A percentile compares a stretch with the other conserved stretches of the same genome.
Evolutionary conservation across 2,329 filamentous ascomycete species (phyloP).

Genomic region (Talaromyces amestolkiae): DNA sequence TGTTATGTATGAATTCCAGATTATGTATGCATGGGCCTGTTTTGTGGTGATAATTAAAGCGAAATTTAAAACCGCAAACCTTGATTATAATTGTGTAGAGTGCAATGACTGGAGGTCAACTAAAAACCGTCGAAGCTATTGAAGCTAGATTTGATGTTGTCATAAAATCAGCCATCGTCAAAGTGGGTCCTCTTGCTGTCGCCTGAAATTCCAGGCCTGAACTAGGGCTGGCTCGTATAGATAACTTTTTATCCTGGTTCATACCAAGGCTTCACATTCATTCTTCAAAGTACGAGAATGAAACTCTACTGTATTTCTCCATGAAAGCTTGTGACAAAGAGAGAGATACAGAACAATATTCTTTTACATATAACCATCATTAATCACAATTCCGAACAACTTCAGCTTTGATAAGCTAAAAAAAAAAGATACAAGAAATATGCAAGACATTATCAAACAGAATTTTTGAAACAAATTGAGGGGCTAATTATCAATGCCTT

Average conservation of each 20-base stretch:
- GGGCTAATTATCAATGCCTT: too few relatives aligned
- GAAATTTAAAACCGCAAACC: background rate
- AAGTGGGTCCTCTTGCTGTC: background rate
- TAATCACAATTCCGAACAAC: background rate
- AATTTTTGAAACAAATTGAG: background rate
- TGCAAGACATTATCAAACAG: background rate
- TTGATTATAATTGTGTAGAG: background rate
- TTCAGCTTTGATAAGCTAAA: background rate
- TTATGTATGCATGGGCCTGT: background rate
- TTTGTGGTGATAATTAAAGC: background rate
- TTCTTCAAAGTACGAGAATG: background rate
- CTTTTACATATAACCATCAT: background rate
- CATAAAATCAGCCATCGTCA: background rate
- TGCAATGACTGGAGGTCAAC: background rate
- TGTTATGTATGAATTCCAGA: background rate
- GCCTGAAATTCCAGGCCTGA: background rate
- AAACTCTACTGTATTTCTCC: background rate
- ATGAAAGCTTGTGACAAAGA: background rate
- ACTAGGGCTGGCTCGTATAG: background rate
- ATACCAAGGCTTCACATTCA: background rate
- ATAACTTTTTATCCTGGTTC: background rate
- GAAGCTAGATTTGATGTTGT: background rate
- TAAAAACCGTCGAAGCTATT: background rate
- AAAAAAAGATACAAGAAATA: background rate
- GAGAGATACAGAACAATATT: background rate